These are phyloP conservation scores for Eucalyptus cloeziana DNA, from an alignment of 345 rosid species.

Conservation along the genomic window DNA sequence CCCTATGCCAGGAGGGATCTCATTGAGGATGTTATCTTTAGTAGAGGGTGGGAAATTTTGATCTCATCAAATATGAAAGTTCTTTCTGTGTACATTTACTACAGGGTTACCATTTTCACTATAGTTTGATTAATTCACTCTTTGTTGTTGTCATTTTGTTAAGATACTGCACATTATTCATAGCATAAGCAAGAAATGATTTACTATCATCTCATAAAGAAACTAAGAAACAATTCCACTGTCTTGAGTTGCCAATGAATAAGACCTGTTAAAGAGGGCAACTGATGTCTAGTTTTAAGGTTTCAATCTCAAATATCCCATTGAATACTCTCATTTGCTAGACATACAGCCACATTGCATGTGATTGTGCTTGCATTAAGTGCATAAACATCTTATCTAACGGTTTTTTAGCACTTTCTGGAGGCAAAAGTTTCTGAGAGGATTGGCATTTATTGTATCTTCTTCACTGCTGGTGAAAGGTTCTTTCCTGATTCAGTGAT, in stretches of 20 bases:
- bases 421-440: neutral
- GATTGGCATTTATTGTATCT: neutral
- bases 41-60: constrained; percentile 12
- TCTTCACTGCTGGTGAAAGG: neutral
- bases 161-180: neutral
- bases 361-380: neutral
- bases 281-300: neutral
- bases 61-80: neutral
- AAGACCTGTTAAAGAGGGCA: neutral
- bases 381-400: neutral
- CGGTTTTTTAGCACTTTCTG: neutral
- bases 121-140: neutral
- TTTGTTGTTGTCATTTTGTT: neutral
- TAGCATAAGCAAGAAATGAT: neutral
- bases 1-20: constrained; percentile 39
- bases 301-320: neutral
- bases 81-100: neutral
- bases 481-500: neutral
- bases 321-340: neutral
- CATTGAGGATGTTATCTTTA: constrained; percentile 44
- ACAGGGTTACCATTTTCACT: neutral
- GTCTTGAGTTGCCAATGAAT: neutral
- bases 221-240: neutral
- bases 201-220: neutral
- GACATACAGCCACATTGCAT: neutral